These are phyloP conservation scores for Penicillium daleae DNA, from an alignment of 495 filamentous ascomycete genomes.

Conservation along the genomic window DNA sequence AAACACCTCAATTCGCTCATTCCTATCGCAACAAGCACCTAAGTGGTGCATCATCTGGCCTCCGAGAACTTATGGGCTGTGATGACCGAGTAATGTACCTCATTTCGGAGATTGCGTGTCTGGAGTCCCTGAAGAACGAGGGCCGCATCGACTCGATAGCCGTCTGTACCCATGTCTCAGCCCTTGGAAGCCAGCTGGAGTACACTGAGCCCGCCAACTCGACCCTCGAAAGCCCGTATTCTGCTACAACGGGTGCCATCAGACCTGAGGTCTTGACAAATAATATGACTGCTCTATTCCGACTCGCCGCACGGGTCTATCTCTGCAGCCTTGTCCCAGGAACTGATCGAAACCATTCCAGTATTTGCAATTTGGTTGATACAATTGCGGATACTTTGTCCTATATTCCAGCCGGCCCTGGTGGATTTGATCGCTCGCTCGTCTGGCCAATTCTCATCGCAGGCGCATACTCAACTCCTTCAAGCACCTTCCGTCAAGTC, in stretches of 20 bases:
- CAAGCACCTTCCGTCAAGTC: constrained; percentile 73
- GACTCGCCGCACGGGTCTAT: constrained; percentile 90
- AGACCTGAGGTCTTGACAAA: constrained; percentile 78
- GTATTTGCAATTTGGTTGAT: constrained; percentile 72
- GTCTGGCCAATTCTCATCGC: constrained; percentile 91
- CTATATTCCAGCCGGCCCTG: constrained; percentile 77
- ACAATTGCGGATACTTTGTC: constrained; percentile 71
- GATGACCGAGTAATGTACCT: constrained; percentile 98
- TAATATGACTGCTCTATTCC: constrained; percentile 89
- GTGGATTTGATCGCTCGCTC: constrained; percentile 87
- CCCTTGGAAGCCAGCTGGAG: constrained; percentile 80
- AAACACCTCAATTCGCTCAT: constrained; percentile 84
- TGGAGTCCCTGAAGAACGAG: constrained; percentile 84
- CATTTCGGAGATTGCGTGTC: constrained; percentile 94
- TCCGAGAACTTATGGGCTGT: constrained; percentile 95
- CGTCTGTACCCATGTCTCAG: constrained; percentile 81
- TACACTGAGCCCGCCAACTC: constrained; percentile 67
- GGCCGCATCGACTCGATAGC: constrained; percentile 77
- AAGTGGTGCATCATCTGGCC: constrained; percentile 67
- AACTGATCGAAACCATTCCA: constrained; percentile 70
- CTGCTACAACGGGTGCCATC: constrained; percentile 68
- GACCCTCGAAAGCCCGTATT: constrained; percentile 55
- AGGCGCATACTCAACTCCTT: constrained; percentile 70
- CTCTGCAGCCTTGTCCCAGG: constrained; percentile 92
- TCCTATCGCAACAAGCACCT: constrained; percentile 91